phyloP scores from a whole-genome alignment of 805 yeast genomes.

The Kluyveromyces aestuarii region DNA sequence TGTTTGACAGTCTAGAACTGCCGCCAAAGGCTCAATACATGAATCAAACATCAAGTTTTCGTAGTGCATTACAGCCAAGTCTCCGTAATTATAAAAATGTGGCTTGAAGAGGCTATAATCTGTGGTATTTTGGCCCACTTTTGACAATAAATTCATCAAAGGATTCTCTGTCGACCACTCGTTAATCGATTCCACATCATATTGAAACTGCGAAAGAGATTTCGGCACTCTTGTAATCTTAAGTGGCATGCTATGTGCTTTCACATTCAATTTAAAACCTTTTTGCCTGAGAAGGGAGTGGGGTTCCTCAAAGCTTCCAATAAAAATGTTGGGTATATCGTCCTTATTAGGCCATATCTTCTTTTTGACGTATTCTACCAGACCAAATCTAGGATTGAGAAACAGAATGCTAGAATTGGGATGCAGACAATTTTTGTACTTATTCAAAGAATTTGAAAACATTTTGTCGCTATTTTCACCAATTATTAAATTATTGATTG shows the following conservation, averaged over 20 bases:
- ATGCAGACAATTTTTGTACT: constrained; percentile 34
- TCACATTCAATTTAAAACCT: constrained; percentile 2
- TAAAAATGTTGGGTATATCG: constrained; percentile 46
- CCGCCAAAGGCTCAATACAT: constrained; percentile 19
- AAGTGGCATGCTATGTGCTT: not conserved
- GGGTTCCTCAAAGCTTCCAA: constrained; percentile 32
- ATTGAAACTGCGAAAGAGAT: not conserved
- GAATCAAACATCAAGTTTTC: constrained; percentile 19
- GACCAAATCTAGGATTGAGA: constrained; percentile 68
- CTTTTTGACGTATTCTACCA: constrained; percentile 37
- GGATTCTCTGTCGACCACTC: not conserved
- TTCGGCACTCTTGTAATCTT: constrained; percentile 4
- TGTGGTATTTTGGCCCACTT: not conserved
- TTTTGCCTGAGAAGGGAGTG: not conserved
- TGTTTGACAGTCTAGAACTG: constrained; percentile 16
- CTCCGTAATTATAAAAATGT: constrained; percentile 12
- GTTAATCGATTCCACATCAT: not conserved
- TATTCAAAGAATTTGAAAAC: constrained; percentile 41
- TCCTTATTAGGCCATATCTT: constrained; percentile 42
- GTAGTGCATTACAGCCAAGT: constrained; percentile 13
- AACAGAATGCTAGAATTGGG: constrained; percentile 48
- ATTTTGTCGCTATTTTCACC: constrained; percentile 51
- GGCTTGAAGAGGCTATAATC: not conserved
- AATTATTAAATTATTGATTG: constrained; percentile 46
- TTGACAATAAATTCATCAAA: constrained; percentile 2